Evolutionary conservation across 768 basidiomycete species (phyloP), one percentile per base, ranked within the genome.

Genomic region (Omphalotus guepiniiformis): DNA sequence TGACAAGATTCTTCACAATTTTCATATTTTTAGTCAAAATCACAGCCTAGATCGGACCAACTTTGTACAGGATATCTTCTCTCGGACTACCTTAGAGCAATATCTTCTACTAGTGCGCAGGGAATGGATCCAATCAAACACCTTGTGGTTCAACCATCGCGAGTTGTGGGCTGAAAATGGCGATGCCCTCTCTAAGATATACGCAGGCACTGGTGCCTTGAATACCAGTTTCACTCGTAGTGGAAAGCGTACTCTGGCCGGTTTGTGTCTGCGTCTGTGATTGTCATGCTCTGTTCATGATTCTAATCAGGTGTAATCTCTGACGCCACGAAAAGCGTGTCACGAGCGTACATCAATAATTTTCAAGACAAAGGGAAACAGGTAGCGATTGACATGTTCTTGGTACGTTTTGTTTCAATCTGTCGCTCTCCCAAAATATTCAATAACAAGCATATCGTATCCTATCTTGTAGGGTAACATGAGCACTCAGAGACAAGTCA

Each of bases 91-190:
- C 0, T 72, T 97, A 13, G 86, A 93, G 58, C 79, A 88, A 52
- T 98, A 91, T 60, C 78, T 98, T 28, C 62, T 74, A 34, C 83
- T 92, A 30, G 80, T 88, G 41, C 83, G 83, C 32, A 79, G 83
- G 2, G 85, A 86, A 59, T 93, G 89, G 87, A 58, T 81, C 23
- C 74, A 78, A 43, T 80, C 81, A 8, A 72, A 70, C 48, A 66
- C 76, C 6, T 70, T 98, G 8, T 97, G 93, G 91, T 73, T 79
- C 0, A 73, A 88, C 38, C 95, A 98, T 64, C 82, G 94, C 18
- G 89, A 94, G 61, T 70, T 98, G 3, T 99, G 94, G 94, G 96
- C 96, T 1, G 95, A 94, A 70, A 95, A 93, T 58, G 93, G 93
- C 11, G 93, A 96, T 61, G 88, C 90, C 0, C 63, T 99, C 30